phyloP scores from a whole-genome alignment of 257 asterid genomes.

The Solanum lycopersicoides region DNA sequence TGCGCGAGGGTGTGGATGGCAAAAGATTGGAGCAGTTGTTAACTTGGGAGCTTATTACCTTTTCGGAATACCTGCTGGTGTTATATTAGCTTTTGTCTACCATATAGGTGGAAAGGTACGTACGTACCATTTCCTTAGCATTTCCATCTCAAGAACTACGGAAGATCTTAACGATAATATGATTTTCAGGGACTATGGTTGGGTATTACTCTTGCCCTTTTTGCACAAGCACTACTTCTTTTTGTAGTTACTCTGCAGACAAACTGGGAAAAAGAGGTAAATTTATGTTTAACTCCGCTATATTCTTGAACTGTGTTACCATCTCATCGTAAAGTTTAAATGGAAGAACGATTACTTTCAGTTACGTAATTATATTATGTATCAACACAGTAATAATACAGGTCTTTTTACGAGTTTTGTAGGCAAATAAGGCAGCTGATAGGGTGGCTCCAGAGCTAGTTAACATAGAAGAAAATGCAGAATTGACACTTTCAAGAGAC shows the following conservation, averaged over 20 bases:
- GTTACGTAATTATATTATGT: background rate
- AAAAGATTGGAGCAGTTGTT: constrained; percentile 5
- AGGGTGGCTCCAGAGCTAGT: constrained; percentile 11
- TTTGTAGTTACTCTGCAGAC: constrained; percentile 1
- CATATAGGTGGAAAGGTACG: constrained; percentile 11
- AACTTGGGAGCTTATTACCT: constrained; percentile 22
- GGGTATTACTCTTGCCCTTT: constrained; percentile 1
- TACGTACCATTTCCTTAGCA: background rate
- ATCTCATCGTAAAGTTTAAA: background rate
- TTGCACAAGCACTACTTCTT: constrained; percentile 5
- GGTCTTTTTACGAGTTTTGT: background rate
- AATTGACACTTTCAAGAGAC: background rate
- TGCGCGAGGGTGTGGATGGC: constrained; percentile 17
- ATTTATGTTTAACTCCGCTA: background rate
- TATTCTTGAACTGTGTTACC: background rate
- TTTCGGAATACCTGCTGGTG: constrained; percentile 5
- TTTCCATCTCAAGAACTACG: background rate
- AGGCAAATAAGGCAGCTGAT: constrained; percentile 50
- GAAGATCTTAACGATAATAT: background rate
- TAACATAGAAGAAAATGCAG: background rate
- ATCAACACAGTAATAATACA: background rate
- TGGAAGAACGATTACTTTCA: background rate
- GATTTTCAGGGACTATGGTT: constrained; percentile 11
- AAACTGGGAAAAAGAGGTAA: constrained; percentile 14
- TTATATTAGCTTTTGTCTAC: constrained; percentile 8